Evolutionary conservation across 2,329 filamentous ascomycete genomes (phyloP).

Genomic region (Ophiostoma sp.): DNA sequence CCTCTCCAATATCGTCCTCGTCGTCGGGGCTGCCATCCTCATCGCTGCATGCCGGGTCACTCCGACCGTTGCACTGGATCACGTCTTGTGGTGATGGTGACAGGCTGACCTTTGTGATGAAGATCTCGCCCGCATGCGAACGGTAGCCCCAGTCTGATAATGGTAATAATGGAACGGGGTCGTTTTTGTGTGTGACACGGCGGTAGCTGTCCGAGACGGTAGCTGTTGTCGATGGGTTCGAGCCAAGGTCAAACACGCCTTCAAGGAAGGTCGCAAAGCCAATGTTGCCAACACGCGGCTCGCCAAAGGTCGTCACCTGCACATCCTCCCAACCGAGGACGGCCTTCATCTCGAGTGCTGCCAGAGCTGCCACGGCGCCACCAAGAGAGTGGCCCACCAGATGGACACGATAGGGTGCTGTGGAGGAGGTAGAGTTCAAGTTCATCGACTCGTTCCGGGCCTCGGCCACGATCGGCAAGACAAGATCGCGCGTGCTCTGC

Average conservation of each 20-base stretch:
- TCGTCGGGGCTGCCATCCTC: constrained; percentile 47
- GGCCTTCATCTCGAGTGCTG: constrained; percentile 73
- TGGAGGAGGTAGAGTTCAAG: not conserved
- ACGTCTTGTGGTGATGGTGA: constrained; percentile 70
- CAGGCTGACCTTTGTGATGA: constrained; percentile 70
- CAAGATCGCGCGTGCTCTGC: constrained; percentile 67
- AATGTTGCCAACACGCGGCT: constrained; percentile 68
- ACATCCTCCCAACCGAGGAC: constrained; percentile 69
- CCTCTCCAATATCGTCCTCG: constrained; percentile 30
- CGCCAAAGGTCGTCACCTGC: constrained; percentile 88
- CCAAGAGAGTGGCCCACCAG: constrained; percentile 90
- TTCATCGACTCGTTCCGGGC: constrained; percentile 44
- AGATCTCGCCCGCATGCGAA: constrained; percentile 85
- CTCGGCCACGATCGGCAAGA: constrained; percentile 66
- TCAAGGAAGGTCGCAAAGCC: constrained; percentile 59
- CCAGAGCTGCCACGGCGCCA: constrained; percentile 86
- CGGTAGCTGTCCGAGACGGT: constrained; percentile 54
- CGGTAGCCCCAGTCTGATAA: constrained; percentile 84
- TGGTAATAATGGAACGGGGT: constrained; percentile 87
- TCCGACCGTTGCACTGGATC: constrained; percentile 67
- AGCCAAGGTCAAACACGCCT: constrained; percentile 48
- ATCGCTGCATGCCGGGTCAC: constrained; percentile 71
- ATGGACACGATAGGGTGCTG: constrained; percentile 72
- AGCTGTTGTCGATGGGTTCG: constrained; percentile 15
- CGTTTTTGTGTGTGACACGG: constrained; percentile 79